phyloP scores from a whole-genome alignment of 2,329 filamentous ascomycete genomes.

The Diplodia sapinea region DNA sequence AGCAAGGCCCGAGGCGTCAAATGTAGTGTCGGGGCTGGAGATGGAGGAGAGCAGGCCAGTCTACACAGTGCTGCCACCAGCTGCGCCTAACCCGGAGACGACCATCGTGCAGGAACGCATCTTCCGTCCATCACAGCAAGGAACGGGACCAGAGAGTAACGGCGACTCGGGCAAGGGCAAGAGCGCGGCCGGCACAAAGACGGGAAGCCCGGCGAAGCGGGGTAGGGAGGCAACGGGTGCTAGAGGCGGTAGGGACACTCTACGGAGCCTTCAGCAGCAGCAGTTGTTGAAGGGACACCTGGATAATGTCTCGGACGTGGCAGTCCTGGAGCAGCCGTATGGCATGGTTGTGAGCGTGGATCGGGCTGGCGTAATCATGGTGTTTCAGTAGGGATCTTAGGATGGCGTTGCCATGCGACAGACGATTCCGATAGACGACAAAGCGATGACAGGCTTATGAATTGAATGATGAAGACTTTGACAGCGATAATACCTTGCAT shows the following conservation, averaged over 20 bases:
- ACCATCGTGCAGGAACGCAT: slow-evolving; percentile 26
- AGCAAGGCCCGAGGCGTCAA: slow-evolving; percentile 75
- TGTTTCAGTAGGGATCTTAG: slow-evolving; percentile 63
- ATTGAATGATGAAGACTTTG: not conserved
- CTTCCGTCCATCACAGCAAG: slow-evolving; percentile 17
- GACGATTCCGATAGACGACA: not conserved
- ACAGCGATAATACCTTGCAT: not conserved
- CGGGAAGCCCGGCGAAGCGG: slow-evolving; percentile 7
- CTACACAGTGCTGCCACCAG: slow-evolving; percentile 20
- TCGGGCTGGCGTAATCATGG: slow-evolving; percentile 85
- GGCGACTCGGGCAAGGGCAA: slow-evolving; percentile 12
- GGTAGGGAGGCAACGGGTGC: slow-evolving; percentile 11
- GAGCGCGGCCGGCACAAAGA: slow-evolving; percentile 8
- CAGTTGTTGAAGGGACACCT: slow-evolving; percentile 84
- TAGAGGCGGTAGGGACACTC: slow-evolving; percentile 22
- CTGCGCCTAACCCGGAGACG: slow-evolving; percentile 30
- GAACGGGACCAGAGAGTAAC: not conserved
- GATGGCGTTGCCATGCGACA: not conserved
- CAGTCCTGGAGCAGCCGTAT: slow-evolving; percentile 86
- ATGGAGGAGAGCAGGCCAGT: slow-evolving; percentile 34
- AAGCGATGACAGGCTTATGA: not conserved
- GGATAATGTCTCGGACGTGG: slow-evolving; percentile 85
- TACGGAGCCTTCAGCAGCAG: slow-evolving; percentile 76
- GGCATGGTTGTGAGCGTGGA: slow-evolving; percentile 93
- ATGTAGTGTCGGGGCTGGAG: slow-evolving; percentile 78